phyloP scores from a whole-genome alignment of 2,329 filamentous ascomycete genomes.

The Apiospora marii region DNA sequence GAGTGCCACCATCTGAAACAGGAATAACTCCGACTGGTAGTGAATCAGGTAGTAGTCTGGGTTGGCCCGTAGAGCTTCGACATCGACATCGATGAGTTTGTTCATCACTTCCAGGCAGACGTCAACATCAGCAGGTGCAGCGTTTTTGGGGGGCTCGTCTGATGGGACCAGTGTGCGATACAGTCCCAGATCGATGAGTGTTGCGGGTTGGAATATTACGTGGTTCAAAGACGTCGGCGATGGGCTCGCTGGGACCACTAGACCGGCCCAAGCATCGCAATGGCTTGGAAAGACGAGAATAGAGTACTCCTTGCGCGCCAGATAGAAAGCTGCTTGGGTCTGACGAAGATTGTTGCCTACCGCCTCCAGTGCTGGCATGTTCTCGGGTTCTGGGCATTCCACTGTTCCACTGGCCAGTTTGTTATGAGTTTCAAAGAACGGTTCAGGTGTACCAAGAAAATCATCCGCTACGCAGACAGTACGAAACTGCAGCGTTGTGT shows the following conservation, averaged over 20 bases:
- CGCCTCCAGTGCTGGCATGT: constrained; percentile 33
- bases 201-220: constrained; percentile 35
- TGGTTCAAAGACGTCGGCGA: constrained; percentile 33
- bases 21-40: not conserved
- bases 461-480: constrained; percentile 37
- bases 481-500: constrained; percentile 35
- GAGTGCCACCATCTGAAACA: constrained; percentile 19
- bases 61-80: constrained; percentile 30
- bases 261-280: constrained; percentile 35
- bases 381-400: constrained; percentile 27
- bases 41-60: constrained; percentile 39
- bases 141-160: not conserved
- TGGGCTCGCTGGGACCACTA: constrained; percentile 28
- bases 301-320: constrained; percentile 38
- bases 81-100: constrained; percentile 11
- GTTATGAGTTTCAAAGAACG: constrained; percentile 29
- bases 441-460: constrained; percentile 31
- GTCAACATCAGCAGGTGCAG: not conserved
- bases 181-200: constrained; percentile 29
- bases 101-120: constrained; percentile 22
- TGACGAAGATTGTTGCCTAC: constrained; percentile 35
- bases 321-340: constrained; percentile 35
- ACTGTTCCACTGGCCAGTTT: constrained; percentile 36
- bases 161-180: constrained; percentile 31
- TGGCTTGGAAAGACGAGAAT: constrained; percentile 40